Evolutionary conservation across 495 filamentous ascomycete species (phyloP).

Genomic region (Terfezia boudieri): DNA sequence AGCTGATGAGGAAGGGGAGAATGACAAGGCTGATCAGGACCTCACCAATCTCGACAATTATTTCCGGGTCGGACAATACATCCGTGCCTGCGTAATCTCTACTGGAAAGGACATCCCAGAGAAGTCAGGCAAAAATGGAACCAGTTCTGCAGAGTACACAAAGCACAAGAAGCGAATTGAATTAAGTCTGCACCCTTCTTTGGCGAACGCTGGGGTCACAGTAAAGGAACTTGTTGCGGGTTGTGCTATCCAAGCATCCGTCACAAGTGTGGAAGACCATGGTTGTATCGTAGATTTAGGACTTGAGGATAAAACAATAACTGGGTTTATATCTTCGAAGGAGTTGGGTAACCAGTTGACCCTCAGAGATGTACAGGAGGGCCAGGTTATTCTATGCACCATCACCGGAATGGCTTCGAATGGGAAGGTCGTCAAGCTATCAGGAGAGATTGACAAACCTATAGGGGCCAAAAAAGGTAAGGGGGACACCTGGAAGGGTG

Average conservation of each 20-base stretch:
- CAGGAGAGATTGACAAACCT: slow-evolving; percentile 38
- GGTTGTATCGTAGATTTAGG: slow-evolving; percentile 85
- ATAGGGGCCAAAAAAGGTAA: slow-evolving; percentile 33
- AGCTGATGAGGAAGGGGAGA: slow-evolving; percentile 31
- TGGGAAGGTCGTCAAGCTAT: slow-evolving; percentile 70
- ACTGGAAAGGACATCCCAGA: slow-evolving; percentile 29
- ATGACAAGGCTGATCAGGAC: slow-evolving; percentile 24
- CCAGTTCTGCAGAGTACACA: slow-evolving; percentile 10
- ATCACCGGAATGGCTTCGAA: slow-evolving; percentile 52
- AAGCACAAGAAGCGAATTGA: slow-evolving; percentile 66
- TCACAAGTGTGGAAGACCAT: slow-evolving; percentile 82
- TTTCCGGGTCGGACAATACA: slow-evolving; percentile 69
- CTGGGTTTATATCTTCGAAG: slow-evolving; percentile 75
- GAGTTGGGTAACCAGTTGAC: slow-evolving; percentile 43
- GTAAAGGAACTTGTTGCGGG: slow-evolving; percentile 47
- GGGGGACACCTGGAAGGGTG: slow-evolving; percentile 30
- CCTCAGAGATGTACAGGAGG: slow-evolving; percentile 44
- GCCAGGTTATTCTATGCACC: slow-evolving; percentile 62
- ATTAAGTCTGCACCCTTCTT: slow-evolving; percentile 52
- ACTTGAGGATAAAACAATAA: slow-evolving; percentile 38
- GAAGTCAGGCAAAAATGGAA: neutral
- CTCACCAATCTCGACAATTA: slow-evolving; percentile 45
- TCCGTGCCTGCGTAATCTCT: slow-evolving; percentile 64
- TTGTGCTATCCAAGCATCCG: slow-evolving; percentile 60
- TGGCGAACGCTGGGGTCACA: slow-evolving; percentile 50